phyloP scores from a whole-genome alignment of 2,329 filamentous ascomycete genomes.

The Aspergillus sp. region DNA sequence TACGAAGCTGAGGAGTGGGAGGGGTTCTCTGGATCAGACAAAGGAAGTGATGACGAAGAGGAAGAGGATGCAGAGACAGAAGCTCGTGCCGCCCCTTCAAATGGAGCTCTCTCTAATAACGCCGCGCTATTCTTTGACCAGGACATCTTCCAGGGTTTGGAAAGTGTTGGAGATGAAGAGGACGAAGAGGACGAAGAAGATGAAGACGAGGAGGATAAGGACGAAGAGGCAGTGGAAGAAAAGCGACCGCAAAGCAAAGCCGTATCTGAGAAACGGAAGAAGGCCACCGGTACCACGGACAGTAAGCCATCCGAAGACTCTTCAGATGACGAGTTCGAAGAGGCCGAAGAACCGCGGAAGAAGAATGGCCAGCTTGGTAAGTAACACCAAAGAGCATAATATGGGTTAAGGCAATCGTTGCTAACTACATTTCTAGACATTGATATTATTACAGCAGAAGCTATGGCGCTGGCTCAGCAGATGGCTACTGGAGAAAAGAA shows the following conservation, averaged over 20 bases:
- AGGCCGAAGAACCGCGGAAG: constrained; percentile 39
- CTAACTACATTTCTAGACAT: constrained; percentile 62
- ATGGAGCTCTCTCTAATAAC: constrained; percentile 70
- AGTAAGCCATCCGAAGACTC: constrained; percentile 28
- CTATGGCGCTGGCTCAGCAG: constrained; percentile 94
- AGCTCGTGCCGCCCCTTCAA: constrained; percentile 17
- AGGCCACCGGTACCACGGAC: constrained; percentile 24
- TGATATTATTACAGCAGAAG: constrained; percentile 98
- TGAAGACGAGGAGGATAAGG: constrained; percentile 50
- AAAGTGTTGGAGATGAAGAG: constrained; percentile 62
- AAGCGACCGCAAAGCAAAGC: constrained; percentile 20
- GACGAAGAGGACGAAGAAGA: constrained; percentile 54
- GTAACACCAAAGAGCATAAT: constrained; percentile 12
- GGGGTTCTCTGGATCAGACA: constrained; percentile 70
- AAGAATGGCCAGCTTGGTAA: constrained; percentile 46
- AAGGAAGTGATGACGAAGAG: constrained; percentile 51
- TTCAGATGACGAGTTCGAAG: constrained; percentile 38
- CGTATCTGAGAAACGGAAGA: constrained; percentile 23
- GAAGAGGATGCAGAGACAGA: constrained; percentile 56
- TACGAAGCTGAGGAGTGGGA: constrained; percentile 89
- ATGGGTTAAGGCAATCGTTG: constrained; percentile 18
- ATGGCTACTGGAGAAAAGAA: constrained; percentile 84
- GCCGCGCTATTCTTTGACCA: constrained; percentile 91
- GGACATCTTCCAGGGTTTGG: constrained; percentile 86
- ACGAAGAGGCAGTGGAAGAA: constrained; percentile 38